Evolutionary conservation across 1,284 basidiomycete genomes (phyloP), one percentile per base, ranked within the genome.

Genomic region (Amylostereum chailletii): DNA sequence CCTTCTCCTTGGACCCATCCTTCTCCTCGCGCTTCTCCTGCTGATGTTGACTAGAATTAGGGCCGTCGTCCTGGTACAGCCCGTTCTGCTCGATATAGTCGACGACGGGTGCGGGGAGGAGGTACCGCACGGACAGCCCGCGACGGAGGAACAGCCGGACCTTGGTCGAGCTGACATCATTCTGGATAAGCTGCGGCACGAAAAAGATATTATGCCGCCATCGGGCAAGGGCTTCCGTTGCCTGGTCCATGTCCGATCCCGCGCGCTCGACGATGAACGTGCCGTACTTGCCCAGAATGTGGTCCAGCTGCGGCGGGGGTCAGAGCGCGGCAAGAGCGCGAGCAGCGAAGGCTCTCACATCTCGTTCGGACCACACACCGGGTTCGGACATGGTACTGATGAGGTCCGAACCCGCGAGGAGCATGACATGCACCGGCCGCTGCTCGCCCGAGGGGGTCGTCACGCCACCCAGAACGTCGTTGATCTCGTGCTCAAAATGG

Each of bases 341-440:
- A 46, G 37, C 49, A 53, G 48, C 51, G 40, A 36, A 41, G 44
- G 41, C 34, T 39, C 84, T 64, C 58, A 94, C 90, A 77, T 99
- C 96, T 52, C 81, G 77, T 59, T 94, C 86, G 48, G 87, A 85
- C 96, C 96, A 99, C 27, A 99, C 94, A 10, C 96, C 96, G n/a
- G 93, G 93, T 69, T 98, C 93, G 57, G 90, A 92, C 86, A 99
- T 98, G 47, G 93, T 96, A 64, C 93, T 86, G 64, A 99, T 99
- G 58, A 99, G 75, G 67, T 99, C 95, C 29, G 91, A 94, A 36
- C 95, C 96, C 2, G 96, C 96, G 48, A 99, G 80, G 31, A 99
- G 81, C 88, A 99, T 94, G 57, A 98, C 79, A 41, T 76, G 78
- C 51, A 86, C 82, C 55, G 73, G 70, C 40, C 81, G 75, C 51